Conservation (phyloP, 441 rosid species). For the Croton setiger region DNA sequence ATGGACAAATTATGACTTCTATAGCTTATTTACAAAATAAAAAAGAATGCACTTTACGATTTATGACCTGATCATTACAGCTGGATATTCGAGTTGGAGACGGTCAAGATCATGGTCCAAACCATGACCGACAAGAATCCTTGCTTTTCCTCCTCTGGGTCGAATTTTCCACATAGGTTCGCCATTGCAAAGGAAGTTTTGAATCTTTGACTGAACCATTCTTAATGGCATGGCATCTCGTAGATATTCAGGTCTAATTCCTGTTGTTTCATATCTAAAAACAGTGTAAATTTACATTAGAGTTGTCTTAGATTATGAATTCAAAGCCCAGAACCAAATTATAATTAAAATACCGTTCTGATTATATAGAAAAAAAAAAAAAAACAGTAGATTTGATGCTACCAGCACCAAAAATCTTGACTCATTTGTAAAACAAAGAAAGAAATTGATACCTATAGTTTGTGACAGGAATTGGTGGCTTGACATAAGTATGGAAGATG, state of each 20-base stretch:
- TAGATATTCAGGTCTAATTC: constrained; percentile 66
- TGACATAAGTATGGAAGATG: constrained; percentile 70
- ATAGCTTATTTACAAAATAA: too few species aligned
- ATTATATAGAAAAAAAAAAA: too few species aligned
- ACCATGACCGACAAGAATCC: constrained; percentile 92
- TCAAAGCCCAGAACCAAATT: too few species aligned
- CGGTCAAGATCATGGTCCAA: constrained; percentile 72
- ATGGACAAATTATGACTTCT: too few species aligned
- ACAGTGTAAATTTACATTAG: not conserved
- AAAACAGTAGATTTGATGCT: too few species aligned
- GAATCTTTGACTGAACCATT: constrained; percentile 72
- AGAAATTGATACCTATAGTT: constrained; percentile 46
- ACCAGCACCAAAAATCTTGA: too few species aligned
- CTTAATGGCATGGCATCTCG: constrained; percentile 68
- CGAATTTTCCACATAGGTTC: constrained; percentile 91
- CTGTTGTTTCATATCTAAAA: constrained; percentile 70
- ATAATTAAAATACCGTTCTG: too few species aligned
- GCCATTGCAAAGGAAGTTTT: constrained; percentile 82
- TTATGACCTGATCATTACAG: constrained; percentile 71
- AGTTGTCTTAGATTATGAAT: too few species aligned
- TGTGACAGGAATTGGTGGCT: constrained; percentile 66
- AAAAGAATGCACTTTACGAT: too few species aligned
- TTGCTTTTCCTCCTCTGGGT: constrained; percentile 67
- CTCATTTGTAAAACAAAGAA: too few species aligned
- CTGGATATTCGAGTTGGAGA: constrained; percentile 74